phyloP scores from a whole-genome alignment of 495 filamentous ascomycete genomes.

The Penicillium roqueforti region DNA sequence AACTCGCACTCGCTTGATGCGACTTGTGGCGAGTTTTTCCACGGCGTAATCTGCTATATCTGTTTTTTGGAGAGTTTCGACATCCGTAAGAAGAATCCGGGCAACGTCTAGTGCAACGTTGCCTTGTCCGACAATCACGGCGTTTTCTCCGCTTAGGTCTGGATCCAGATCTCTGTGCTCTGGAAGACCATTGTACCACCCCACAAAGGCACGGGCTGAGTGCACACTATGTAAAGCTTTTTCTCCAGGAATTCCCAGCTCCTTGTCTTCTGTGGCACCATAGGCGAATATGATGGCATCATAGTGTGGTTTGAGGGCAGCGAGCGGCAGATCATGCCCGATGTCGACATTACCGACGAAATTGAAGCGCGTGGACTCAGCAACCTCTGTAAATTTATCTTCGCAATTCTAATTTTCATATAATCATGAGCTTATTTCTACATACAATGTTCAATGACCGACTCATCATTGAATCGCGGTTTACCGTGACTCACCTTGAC shows the following conservation, averaged over 20 bases:
- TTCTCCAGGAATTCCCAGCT: slow-evolving; percentile 79
- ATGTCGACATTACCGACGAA: slow-evolving; percentile 88
- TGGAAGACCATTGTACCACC: slow-evolving; percentile 96
- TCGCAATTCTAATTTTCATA: slow-evolving; percentile 70
- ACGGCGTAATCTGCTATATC: slow-evolving; percentile 86
- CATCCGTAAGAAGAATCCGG: slow-evolving; percentile 71
- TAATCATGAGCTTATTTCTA: neutral
- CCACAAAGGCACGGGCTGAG: slow-evolving; percentile 91
- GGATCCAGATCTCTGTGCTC: slow-evolving; percentile 75
- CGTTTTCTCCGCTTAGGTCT: slow-evolving; percentile 75
- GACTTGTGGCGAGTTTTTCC: slow-evolving; percentile 66
- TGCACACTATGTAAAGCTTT: slow-evolving; percentile 64
- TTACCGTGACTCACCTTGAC: slow-evolving; percentile 67
- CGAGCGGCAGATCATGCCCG: slow-evolving; percentile 67
- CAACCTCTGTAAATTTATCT: slow-evolving; percentile 87
- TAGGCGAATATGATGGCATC: slow-evolving; percentile 92
- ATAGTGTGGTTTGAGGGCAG: slow-evolving; percentile 72
- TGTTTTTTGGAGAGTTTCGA: slow-evolving; percentile 69
- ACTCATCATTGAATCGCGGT: neutral
- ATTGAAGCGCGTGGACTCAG: slow-evolving; percentile 72
- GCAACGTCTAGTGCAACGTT: slow-evolving; percentile 96
- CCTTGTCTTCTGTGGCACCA: slow-evolving; percentile 78
- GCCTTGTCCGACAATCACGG: slow-evolving; percentile 87
- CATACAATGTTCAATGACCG: neutral
- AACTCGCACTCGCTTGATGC: slow-evolving; percentile 72